Percentiles rank a stretch among this genome's conserved stretches.
Conservation (phyloP, 805 yeast species). For the Jamesozyma hellenica region DNA sequence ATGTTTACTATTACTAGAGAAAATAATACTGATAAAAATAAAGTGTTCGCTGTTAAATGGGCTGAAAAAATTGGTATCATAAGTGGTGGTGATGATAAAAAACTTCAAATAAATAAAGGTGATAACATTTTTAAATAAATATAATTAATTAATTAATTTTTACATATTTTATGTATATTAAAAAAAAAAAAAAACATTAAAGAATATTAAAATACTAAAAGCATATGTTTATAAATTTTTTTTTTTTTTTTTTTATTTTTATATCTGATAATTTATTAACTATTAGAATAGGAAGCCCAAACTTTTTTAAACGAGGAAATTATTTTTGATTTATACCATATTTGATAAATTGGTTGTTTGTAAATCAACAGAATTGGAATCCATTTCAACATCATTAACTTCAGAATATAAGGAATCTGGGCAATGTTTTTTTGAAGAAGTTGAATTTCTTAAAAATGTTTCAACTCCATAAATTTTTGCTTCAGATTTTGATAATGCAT, state of each 20-base stretch:
- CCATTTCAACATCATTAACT: conserved; percentile 1
- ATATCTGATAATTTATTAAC: too few relatives aligned
- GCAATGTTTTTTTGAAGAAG: background rate
- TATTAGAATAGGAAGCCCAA: too few relatives aligned
- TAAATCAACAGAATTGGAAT: background rate
- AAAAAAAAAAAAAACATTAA: too few relatives aligned
- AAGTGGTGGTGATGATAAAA: conserved; percentile 91
- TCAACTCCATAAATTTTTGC: background rate
- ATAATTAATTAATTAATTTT: too few relatives aligned
- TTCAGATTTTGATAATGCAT: conserved; percentile 2
- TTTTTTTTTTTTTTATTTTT: too few relatives aligned
- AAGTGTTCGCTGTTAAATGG: conserved; percentile 87
- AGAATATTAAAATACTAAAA: too few relatives aligned
- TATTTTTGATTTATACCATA: too few relatives aligned
- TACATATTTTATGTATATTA: too few relatives aligned
- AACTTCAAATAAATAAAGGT: conserved; percentile 68
- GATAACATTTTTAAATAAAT: conserved; percentile 25
- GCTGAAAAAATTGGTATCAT: conserved; percentile 66
- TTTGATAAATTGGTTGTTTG: background rate
- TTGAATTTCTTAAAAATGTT: background rate
- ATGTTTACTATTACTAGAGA: conserved; percentile 78
- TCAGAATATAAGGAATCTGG: background rate
- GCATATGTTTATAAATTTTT: too few relatives aligned
- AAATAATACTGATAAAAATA: conserved; percentile 41
- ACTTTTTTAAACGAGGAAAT: too few relatives aligned